Evolutionary conservation across 768 basidiomycete genomes (phyloP).

Genomic region (Leccinum truebloodii): DNA sequence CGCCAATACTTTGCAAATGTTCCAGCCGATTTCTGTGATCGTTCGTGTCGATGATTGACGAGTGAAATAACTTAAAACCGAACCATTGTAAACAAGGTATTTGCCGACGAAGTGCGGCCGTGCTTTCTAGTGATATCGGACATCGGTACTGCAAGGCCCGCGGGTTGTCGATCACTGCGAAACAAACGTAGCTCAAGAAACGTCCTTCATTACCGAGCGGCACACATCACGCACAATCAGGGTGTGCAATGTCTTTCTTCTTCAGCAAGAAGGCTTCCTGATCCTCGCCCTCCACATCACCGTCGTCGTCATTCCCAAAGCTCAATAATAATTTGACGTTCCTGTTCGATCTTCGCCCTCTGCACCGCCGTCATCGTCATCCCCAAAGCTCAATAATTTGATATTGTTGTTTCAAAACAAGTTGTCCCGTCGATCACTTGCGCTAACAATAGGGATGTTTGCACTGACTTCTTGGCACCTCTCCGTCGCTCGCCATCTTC

Average conservation of each 20-base stretch:
- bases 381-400: slow-evolving; percentile 55
- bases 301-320: slow-evolving; percentile 78
- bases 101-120: too few species aligned
- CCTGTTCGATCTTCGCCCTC: slow-evolving; percentile 39
- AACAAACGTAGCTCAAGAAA: slow-evolving; percentile 2
- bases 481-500: slow-evolving; percentile 71
- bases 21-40: too few species aligned
- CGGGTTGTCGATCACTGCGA: slow-evolving; percentile 26
- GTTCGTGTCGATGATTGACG: too few species aligned
- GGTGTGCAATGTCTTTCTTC: slow-evolving; percentile 82
- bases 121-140: too few species aligned
- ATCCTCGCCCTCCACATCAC: slow-evolving; percentile 58
- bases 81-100: too few species aligned
- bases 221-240: slow-evolving; percentile 64
- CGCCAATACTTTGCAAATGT: too few species aligned
- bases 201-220: not conserved
- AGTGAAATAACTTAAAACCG: too few species aligned
- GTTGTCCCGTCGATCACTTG: too few species aligned
- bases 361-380: slow-evolving; percentile 64
- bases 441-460: not conserved
- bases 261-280: slow-evolving; percentile 54
- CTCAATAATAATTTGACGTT: slow-evolving; percentile 81
- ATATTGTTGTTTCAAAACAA: slow-evolving; percentile 82
- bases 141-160: slow-evolving; percentile 7
- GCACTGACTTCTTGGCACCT: slow-evolving; percentile 76